These are phyloP conservation scores for Trametes versicolor DNA, from an alignment of 1,284 basidiomycete species.

Conservation along the genomic window DNA sequence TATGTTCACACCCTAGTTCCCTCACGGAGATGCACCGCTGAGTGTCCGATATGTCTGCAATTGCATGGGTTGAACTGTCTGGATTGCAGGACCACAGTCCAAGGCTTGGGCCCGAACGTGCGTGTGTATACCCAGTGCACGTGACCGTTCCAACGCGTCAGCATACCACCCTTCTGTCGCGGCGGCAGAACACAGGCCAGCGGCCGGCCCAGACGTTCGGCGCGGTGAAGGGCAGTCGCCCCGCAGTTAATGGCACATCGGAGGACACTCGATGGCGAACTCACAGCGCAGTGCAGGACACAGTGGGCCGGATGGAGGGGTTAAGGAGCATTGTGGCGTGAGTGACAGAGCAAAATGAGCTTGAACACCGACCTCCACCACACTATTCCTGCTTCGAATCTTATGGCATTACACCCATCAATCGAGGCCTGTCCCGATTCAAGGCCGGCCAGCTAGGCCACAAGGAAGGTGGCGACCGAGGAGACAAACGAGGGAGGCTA, in stretches of 20 bases:
- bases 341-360: background rate
- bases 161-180: conserved; percentile 15
- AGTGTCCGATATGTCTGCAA: background rate
- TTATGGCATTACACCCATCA: background rate
- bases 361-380: conserved; percentile 20
- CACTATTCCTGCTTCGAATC: background rate
- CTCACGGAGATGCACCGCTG: background rate
- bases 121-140: conserved; percentile 17
- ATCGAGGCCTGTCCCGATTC: too few species aligned
- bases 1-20: conserved; percentile 4
- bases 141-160: conserved; percentile 37
- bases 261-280: background rate
- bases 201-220: conserved; percentile 17
- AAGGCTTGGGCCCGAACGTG: background rate
- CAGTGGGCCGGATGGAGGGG: background rate
- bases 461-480: background rate
- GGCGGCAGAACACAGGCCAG: conserved; percentile 15
- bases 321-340: background rate
- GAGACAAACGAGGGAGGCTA: background rate
- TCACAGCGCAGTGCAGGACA: background rate
- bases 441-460: background rate
- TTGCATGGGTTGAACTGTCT: background rate
- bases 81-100: background rate
- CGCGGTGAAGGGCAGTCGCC: conserved; percentile 1
- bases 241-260: background rate